A percentile compares a stretch with the other conserved stretches of the same genome.
Evolutionary conservation across 257 asterid genomes (phyloP).

Genomic region (Cynanchum wilfordii): DNA sequence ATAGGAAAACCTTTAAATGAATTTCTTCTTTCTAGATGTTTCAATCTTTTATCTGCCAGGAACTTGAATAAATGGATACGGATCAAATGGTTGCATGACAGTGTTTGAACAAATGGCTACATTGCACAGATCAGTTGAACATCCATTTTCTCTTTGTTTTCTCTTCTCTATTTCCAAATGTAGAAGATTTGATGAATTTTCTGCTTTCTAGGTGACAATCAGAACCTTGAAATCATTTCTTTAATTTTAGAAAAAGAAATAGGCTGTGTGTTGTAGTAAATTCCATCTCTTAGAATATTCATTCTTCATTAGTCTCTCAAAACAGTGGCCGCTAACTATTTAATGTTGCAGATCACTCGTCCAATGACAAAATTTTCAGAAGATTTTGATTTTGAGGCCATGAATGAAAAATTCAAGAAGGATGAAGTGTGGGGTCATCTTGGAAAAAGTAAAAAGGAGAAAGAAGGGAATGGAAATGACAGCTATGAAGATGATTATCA

Average conservation of each 20-base stretch:
- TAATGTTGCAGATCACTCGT: conserved; percentile 49
- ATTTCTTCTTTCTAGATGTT: not conserved
- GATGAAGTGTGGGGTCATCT: conserved; percentile 99
- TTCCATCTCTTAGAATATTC: not conserved
- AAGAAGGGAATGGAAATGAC: conserved; percentile 50
- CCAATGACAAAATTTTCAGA: conserved; percentile 70
- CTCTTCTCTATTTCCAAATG: not conserved
- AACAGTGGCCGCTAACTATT: not conserved
- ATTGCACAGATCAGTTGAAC: not conserved
- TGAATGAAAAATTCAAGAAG: conserved; percentile 96
- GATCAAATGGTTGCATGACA: too few relatives aligned
- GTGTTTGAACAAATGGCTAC: not conserved
- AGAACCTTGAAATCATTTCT: not conserved
- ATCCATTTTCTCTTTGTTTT: not conserved
- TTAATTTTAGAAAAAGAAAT: not conserved
- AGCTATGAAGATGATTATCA: conserved; percentile 50
- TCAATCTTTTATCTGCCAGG: not conserved
- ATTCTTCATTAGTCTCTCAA: conserved; percentile 1
- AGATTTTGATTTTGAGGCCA: conserved; percentile 91
- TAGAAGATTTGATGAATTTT: not conserved
- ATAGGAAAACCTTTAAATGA: not conserved
- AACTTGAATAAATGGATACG: too few relatives aligned
- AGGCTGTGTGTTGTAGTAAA: too few relatives aligned
- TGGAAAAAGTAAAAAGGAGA: conserved; percentile 71
- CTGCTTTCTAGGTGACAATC: not conserved